Evolutionary conservation across 176 grass and related monocot species (phyloP).

Genomic region (Oryza glaberrima): DNA sequence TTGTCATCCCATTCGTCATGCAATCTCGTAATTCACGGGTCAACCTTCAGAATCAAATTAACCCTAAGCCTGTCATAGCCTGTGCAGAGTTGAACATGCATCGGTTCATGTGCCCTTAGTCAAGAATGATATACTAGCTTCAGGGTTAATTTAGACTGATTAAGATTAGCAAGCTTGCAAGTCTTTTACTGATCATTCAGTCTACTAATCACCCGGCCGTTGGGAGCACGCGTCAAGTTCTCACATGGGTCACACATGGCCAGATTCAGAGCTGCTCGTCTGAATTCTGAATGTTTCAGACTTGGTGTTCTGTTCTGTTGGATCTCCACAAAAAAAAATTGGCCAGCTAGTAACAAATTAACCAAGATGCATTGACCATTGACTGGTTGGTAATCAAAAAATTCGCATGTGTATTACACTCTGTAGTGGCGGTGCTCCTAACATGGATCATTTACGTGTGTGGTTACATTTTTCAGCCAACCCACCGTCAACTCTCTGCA

Average conservation of each 20-base stretch:
- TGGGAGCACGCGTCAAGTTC: neutral
- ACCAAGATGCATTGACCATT: neutral
- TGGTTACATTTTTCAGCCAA: neutral
- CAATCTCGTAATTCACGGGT: constrained; percentile 33
- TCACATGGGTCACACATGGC: neutral
- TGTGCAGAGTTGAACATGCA: neutral
- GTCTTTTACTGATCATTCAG: neutral
- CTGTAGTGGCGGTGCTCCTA: neutral
- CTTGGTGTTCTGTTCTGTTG: neutral
- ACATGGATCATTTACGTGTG: neutral
- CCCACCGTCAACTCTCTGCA: neutral
- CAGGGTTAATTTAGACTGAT: neutral
- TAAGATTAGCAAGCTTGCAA: neutral
- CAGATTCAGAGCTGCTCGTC: neutral
- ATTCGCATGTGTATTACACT: neutral
- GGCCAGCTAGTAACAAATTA: neutral
- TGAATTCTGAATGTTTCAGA: constrained; percentile 4
- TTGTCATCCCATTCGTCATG: constrained; percentile 36
- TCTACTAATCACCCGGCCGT: neutral
- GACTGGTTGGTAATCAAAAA: neutral
- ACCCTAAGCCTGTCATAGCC: neutral
- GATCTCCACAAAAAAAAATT: neutral
- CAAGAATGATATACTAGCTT: neutral
- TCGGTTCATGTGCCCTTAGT: constrained; percentile 23
- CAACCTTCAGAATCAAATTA: constrained; percentile 34